Conservation (phyloP, 352 stramenopile species). For the Thalassiosira ordinaria region DNA sequence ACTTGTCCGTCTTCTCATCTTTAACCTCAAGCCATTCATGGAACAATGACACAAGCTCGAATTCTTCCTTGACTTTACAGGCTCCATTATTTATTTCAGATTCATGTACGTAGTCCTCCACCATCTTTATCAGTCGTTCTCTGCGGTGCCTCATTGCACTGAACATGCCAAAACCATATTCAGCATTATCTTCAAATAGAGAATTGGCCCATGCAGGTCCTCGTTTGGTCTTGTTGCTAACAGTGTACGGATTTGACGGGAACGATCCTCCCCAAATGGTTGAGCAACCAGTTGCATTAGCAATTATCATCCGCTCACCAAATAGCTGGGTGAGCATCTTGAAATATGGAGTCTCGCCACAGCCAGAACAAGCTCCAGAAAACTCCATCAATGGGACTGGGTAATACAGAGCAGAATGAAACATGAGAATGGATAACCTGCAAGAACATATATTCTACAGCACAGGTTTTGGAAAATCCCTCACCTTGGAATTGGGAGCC, state of each 20-base stretch:
- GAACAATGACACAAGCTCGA: constrained; percentile 69
- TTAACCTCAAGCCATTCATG: constrained; percentile 77
- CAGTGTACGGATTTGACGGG: constrained; percentile 79
- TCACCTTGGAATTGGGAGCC: constrained; percentile 81
- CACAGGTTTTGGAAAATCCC: too few relatives aligned
- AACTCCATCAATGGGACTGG: too few relatives aligned
- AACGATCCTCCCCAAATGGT: constrained; percentile 81
- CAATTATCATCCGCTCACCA: constrained; percentile 83
- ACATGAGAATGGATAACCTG: too few relatives aligned
- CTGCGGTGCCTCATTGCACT: constrained; percentile 71
- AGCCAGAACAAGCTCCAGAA: constrained; percentile 77
- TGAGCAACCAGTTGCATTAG: constrained; percentile 79
- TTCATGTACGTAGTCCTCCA: constrained; percentile 68
- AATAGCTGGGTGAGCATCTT: constrained; percentile 85
- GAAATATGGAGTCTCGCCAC: constrained; percentile 75
- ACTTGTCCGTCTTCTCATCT: constrained; percentile 80
- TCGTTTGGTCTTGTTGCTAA: constrained; percentile 65
- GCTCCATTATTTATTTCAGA: constrained; percentile 38
- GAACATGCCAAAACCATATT: constrained; percentile 80
- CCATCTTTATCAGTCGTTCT: constrained; percentile 69
- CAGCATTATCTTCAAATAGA: constrained; percentile 84
- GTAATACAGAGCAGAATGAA: too few relatives aligned
- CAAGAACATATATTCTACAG: too few relatives aligned
- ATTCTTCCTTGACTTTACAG: constrained; percentile 44
- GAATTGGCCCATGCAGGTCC: constrained; percentile 58